phyloP scores from a whole-genome alignment of 2,329 filamentous ascomycete species.

The Setomelanomma holmii region DNA sequence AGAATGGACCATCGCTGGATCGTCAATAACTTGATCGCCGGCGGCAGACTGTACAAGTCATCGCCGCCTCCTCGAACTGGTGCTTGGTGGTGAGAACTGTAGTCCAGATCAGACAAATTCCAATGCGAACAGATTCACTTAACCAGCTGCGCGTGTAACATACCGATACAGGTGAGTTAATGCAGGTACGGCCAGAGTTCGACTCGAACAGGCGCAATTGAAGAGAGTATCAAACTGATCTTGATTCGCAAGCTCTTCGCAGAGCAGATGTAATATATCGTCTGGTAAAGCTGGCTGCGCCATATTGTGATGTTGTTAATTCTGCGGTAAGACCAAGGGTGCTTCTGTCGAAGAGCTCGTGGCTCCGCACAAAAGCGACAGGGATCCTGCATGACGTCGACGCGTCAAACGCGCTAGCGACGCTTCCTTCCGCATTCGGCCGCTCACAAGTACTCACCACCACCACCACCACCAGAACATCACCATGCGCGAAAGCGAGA shows the following conservation, averaged over 20 bases:
- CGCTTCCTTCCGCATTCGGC: slow-evolving; percentile 22
- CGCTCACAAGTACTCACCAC: slow-evolving; percentile 1
- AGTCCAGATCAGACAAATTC: not conserved
- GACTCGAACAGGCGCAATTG: slow-evolving; percentile 63
- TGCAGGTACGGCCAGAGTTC: slow-evolving; percentile 64
- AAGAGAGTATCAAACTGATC: slow-evolving; percentile 68
- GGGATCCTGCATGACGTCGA: slow-evolving; percentile 11
- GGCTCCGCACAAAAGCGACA: not conserved
- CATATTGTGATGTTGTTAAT: slow-evolving; percentile 24
- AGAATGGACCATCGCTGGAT: slow-evolving; percentile 67
- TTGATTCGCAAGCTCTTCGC: slow-evolving; percentile 63
- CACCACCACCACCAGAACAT: slow-evolving; percentile 6
- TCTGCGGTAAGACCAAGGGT: not conserved
- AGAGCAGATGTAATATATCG: slow-evolving; percentile 68
- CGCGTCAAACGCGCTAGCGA: slow-evolving; percentile 28
- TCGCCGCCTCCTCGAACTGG: slow-evolving; percentile 55
- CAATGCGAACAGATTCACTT: not conserved
- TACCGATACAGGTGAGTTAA: slow-evolving; percentile 70
- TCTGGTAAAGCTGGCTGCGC: slow-evolving; percentile 54
- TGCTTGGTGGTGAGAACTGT: slow-evolving; percentile 53
- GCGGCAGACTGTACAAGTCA: slow-evolving; percentile 39
- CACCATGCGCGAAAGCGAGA: slow-evolving; percentile 17
- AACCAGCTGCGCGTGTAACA: slow-evolving; percentile 13
- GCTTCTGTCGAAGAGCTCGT: not conserved
- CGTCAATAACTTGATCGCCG: slow-evolving; percentile 53